Evolutionary conservation across 352 stramenopile species (phyloP).

Genomic region (Phytophthora fragariaefolia): DNA sequence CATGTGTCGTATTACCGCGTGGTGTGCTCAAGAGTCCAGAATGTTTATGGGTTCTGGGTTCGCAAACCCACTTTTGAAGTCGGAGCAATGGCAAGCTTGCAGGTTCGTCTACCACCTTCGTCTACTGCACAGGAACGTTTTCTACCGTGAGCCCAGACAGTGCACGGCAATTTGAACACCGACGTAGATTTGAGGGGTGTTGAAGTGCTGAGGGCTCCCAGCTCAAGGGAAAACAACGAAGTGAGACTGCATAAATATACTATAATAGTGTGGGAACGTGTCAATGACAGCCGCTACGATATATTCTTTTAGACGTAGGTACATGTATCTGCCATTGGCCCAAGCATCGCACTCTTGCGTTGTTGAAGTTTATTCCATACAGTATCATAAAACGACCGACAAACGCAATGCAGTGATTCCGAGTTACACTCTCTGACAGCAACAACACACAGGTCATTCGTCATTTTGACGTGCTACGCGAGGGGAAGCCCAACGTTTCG

Average conservation of each 20-base stretch:
- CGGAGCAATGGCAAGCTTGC: background rate
- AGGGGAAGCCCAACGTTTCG: too few relatives aligned
- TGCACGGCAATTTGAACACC: too few relatives aligned
- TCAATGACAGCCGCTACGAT: too few relatives aligned
- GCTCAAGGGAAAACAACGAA: too few relatives aligned
- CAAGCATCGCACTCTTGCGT: background rate
- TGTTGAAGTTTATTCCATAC: conserved; percentile 13
- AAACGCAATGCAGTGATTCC: background rate
- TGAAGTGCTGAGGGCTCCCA: background rate
- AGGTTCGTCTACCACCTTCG: background rate
- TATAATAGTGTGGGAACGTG: background rate
- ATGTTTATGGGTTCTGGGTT: background rate
- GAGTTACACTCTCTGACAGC: background rate
- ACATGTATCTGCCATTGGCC: background rate
- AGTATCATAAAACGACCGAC: conserved; percentile 4
- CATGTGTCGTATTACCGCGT: background rate
- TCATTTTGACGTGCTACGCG: background rate
- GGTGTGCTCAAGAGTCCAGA: too few relatives aligned
- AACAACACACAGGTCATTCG: background rate
- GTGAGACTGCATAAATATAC: too few relatives aligned
- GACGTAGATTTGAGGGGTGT: background rate
- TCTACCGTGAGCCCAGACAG: background rate
- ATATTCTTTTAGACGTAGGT: too few relatives aligned
- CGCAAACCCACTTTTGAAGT: too few relatives aligned
- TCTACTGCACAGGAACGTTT: conserved; percentile 3